These are phyloP conservation scores for Tetrastigma voinierianum DNA, from an alignment of 164 flowering plant genomes.

Conservation along the genomic window DNA sequence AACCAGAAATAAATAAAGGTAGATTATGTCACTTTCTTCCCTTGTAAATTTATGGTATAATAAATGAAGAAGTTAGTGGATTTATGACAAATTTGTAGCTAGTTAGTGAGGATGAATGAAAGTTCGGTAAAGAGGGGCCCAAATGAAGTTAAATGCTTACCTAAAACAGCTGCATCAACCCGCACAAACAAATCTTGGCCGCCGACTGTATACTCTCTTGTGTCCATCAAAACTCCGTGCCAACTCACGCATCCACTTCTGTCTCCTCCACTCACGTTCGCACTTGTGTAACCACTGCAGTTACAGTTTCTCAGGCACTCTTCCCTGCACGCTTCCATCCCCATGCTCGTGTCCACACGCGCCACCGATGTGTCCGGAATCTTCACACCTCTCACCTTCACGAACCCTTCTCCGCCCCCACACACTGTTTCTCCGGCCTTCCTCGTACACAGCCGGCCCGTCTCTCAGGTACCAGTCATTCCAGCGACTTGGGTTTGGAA, in stretches of 20 bases:
- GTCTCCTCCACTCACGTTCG: conserved; percentile 15
- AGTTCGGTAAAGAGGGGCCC: no score
- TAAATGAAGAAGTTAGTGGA: no score
- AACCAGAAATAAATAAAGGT: no score
- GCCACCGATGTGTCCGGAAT: conserved; percentile 34
- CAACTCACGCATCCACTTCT: conserved; percentile 41
- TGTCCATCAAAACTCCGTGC: conserved; percentile 29
- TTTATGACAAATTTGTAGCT: no score
- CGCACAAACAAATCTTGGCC: conserved; percentile 34
- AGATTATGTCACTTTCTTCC: no score
- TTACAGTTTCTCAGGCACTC: conserved; percentile 42
- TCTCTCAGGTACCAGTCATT: conserved; percentile 34
- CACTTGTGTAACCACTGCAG: conserved; percentile 36
- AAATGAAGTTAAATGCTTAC: conserved; percentile 6
- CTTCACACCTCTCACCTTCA: conserved; percentile 28
- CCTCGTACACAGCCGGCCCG: conserved; percentile 37
- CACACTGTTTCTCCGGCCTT: conserved; percentile 18
- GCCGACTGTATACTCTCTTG: conserved; percentile 6
- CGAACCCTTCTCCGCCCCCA: conserved; percentile 31
- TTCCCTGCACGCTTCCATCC: conserved; percentile 26
- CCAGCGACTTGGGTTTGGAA: conserved; percentile 27
- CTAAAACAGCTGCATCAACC: conserved; percentile 31
- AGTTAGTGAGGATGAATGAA: no score
- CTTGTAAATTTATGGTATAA: no score
- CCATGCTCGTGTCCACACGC: conserved; percentile 14